Conservation (phyloP, 2,329 filamentous ascomycete genomes). For the Diplodia mutila region DNA sequence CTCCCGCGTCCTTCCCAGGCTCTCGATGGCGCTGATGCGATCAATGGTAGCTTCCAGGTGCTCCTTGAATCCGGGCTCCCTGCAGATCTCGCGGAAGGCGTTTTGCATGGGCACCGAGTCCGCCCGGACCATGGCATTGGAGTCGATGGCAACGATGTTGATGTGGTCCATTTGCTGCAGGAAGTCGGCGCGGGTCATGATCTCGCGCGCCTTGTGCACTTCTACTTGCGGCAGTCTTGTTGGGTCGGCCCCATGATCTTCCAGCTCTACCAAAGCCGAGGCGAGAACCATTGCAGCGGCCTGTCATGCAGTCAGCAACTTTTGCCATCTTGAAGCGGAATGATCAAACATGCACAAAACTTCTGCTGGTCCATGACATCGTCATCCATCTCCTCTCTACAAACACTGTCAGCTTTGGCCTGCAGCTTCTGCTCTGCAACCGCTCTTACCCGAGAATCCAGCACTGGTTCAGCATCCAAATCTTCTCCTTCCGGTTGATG, state of each 20-base stretch:
- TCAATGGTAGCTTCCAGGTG: constrained; percentile 76
- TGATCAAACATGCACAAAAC: constrained; percentile 66
- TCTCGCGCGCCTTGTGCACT: constrained; percentile 74
- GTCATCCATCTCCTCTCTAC: constrained; percentile 70
- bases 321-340: not conserved
- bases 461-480: constrained; percentile 71
- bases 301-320: constrained; percentile 43
- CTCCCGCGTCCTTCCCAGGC: constrained; percentile 73
- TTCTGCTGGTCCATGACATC: constrained; percentile 95
- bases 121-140: constrained; percentile 70
- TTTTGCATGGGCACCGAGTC: constrained; percentile 91
- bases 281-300: constrained; percentile 86
- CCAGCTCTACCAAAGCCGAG: constrained; percentile 77
- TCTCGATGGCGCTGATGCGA: constrained; percentile 83
- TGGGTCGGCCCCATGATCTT: constrained; percentile 61
- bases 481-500: constrained; percentile 68
- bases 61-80: constrained; percentile 72
- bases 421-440: not conserved
- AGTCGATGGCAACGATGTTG: constrained; percentile 89
- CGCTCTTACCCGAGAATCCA: constrained; percentile 63
- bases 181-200: constrained; percentile 93
- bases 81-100: constrained; percentile 79
- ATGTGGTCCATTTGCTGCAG: constrained; percentile 83
- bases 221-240: constrained; percentile 71
- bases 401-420: not conserved